These are phyloP conservation scores for Macrophomina pseudophaseolina DNA, from an alignment of 2,329 filamentous ascomycete species.

Conservation along the genomic window DNA sequence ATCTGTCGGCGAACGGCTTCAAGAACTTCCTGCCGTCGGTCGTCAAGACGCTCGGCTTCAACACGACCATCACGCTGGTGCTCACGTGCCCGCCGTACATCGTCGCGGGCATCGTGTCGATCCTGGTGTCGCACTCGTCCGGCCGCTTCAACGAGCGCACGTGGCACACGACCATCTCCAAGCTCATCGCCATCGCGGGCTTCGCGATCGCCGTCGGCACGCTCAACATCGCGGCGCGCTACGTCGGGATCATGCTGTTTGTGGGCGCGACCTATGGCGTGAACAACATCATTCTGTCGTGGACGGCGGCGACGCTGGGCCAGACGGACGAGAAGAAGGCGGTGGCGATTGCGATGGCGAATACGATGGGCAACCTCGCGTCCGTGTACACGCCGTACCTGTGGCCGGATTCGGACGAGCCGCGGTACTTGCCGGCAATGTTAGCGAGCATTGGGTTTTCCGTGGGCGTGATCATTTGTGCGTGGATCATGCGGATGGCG, in stretches of 20 bases:
- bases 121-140: constrained; percentile 32
- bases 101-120: constrained; percentile 34
- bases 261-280: constrained; percentile 37
- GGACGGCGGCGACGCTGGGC: constrained; percentile 48
- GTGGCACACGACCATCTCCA: constrained; percentile 35
- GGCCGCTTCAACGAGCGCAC: constrained; percentile 39
- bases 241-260: constrained; percentile 40
- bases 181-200: constrained; percentile 36
- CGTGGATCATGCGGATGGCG: constrained; percentile 40
- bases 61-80: constrained; percentile 42
- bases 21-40: constrained; percentile 43
- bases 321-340: constrained; percentile 53
- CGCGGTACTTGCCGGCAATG: constrained; percentile 39
- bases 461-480: constrained; percentile 36
- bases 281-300: constrained; percentile 44
- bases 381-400: constrained; percentile 46
- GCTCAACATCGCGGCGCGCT: constrained; percentile 37
- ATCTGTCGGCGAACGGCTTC: constrained; percentile 30
- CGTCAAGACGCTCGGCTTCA: constrained; percentile 45
- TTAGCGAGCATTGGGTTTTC: constrained; percentile 41
- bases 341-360: constrained; percentile 49
- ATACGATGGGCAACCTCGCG: constrained; percentile 46
- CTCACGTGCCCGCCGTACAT: constrained; percentile 33
- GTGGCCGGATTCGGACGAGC: constrained; percentile 40
- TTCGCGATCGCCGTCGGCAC: constrained; percentile 38